A percentile compares a stretch with the other conserved stretches of the same genome.
These are phyloP conservation scores for Aspergillus funiculosus DNA, from an alignment of 495 filamentous ascomycete species.

Conservation along the genomic window DNA sequence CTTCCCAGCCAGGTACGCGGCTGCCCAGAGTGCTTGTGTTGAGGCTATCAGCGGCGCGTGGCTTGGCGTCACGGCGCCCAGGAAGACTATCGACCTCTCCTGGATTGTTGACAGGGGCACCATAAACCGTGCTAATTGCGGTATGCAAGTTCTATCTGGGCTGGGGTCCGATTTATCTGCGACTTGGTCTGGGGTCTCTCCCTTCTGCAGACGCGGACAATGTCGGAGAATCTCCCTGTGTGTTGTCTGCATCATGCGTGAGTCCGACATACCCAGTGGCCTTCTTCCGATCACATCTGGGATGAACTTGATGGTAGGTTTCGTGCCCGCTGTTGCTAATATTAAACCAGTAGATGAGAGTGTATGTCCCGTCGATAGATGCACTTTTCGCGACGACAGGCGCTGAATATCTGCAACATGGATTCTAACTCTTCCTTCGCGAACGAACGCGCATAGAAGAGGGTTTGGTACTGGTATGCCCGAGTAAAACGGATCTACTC, in stretches of 20 bases:
- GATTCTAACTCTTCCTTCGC: slow-evolving; percentile 52
- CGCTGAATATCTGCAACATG: slow-evolving; percentile 53
- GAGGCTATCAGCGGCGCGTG: slow-evolving; percentile 3
- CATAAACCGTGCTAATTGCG: slow-evolving; percentile 3
- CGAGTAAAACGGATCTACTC: slow-evolving; percentile 54
- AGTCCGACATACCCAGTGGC: no score
- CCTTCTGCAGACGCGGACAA: not conserved
- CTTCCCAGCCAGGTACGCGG: slow-evolving; percentile 4
- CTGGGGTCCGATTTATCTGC: not conserved
- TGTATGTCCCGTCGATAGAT: not conserved
- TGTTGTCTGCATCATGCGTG: no score
- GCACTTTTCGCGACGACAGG: not conserved
- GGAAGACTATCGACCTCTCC: slow-evolving; percentile 7
- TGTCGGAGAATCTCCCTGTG: slow-evolving; percentile 1
- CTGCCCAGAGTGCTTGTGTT: slow-evolving; percentile 10
- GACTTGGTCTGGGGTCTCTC: not conserved
- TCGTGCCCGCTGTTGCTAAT: no score
- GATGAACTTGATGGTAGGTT: no score
- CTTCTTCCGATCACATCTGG: no score
- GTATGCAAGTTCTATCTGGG: not conserved
- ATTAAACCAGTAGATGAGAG: not conserved
- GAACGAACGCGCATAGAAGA: no score
- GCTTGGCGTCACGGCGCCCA: slow-evolving; percentile 4
- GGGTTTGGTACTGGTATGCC: no score
- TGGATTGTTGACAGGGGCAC: slow-evolving; percentile 2